Conservation (phyloP, 2,329 filamentous ascomycete genomes). For the Aureobasidium sp. region DNA sequence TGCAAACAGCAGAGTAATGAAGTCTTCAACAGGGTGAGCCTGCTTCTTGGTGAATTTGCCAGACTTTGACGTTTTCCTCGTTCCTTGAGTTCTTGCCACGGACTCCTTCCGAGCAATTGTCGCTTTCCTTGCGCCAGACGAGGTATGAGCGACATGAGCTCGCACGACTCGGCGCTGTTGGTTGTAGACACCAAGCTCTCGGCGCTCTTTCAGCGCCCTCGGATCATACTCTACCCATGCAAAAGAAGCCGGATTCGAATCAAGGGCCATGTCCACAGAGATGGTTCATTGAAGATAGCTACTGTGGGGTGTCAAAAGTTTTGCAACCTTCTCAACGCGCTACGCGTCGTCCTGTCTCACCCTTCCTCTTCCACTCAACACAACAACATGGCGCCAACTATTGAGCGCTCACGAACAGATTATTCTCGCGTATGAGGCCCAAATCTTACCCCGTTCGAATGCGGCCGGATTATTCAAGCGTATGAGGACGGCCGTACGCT, state of each 20-base stretch:
- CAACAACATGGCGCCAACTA: not conserved
- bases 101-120: slow-evolving; percentile 26
- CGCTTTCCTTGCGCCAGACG: slow-evolving; percentile 26
- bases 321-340: not conserved
- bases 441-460: not conserved
- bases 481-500: not conserved
- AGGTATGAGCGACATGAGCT: slow-evolving; percentile 17
- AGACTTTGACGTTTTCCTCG: not conserved
- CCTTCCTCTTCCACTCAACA: not conserved
- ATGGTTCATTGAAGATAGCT: too few relatives aligned
- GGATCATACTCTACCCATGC: slow-evolving; percentile 19
- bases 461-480: not conserved
- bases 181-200: not conserved
- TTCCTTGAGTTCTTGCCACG: not conserved
- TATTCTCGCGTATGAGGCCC: too few relatives aligned
- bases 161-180: slow-evolving; percentile 14
- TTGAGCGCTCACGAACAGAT: not conserved
- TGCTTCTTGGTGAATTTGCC: not conserved
- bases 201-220: not conserved
- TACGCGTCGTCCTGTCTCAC: not conserved
- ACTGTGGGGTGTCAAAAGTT: not conserved
- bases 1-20: not conserved
- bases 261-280: too few relatives aligned
- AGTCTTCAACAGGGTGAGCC: not conserved
- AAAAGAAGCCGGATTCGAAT: too few relatives aligned